Conservation (phyloP, 2,329 filamentous ascomycete species). For the Orbilia quercus region DNA sequence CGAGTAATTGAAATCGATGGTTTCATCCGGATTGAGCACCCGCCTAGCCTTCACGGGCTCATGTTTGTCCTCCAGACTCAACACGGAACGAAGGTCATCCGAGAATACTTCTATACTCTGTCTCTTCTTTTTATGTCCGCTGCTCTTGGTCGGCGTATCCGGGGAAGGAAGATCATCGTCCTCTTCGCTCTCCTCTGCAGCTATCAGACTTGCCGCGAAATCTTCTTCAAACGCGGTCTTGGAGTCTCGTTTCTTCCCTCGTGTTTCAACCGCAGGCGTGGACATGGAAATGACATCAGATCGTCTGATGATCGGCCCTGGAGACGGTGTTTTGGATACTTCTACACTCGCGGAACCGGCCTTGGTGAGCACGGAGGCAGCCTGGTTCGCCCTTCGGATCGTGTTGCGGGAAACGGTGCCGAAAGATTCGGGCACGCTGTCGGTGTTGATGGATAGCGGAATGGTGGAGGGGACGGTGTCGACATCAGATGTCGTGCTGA, state of each 20-base stretch:
- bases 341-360: slow-evolving; percentile 11
- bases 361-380: slow-evolving; percentile 12
- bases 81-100: slow-evolving; percentile 6
- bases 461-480: slow-evolving; percentile 40
- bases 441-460: slow-evolving; percentile 24
- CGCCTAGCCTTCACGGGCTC: slow-evolving; percentile 1
- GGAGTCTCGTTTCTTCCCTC: slow-evolving; percentile 48
- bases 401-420: slow-evolving; percentile 38
- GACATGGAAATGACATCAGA: slow-evolving; percentile 35
- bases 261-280: slow-evolving; percentile 22
- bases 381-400: slow-evolving; percentile 40
- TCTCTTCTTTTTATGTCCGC: slow-evolving; percentile 27
- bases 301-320: slow-evolving; percentile 13
- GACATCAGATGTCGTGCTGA: slow-evolving; percentile 32
- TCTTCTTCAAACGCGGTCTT: slow-evolving; percentile 52
- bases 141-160: slow-evolving; percentile 41
- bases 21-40: slow-evolving; percentile 34
- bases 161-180: slow-evolving; percentile 21
- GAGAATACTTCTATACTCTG: slow-evolving; percentile 29
- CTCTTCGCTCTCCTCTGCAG: slow-evolving; percentile 28
- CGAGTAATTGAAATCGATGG: slow-evolving; percentile 53
- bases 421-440: slow-evolving; percentile 12
- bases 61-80: slow-evolving; percentile 20
- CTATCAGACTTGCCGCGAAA: slow-evolving; percentile 40
- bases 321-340: slow-evolving; percentile 44